phyloP scores from a whole-genome alignment of 768 basidiomycete genomes.

The Nidularia sp. region DNA sequence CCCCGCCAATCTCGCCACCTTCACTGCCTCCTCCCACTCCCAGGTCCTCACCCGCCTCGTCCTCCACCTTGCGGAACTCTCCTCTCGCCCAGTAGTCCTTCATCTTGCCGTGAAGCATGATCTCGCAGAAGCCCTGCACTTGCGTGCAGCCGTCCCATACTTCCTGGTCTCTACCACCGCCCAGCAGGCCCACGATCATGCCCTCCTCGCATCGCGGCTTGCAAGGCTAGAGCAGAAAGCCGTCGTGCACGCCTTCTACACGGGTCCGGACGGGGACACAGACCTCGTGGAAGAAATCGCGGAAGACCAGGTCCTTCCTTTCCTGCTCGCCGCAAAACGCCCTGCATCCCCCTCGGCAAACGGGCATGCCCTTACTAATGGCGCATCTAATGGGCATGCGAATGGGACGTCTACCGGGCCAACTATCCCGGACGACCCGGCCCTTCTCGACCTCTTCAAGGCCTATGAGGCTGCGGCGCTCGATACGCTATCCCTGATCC shows the following conservation, averaged over 20 bases:
- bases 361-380: constrained; percentile 19
- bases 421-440: constrained; percentile 15
- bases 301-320: constrained; percentile 56
- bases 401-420: constrained; percentile 17
- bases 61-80: constrained; percentile 65
- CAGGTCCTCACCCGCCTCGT: constrained; percentile 58
- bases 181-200: constrained; percentile 88
- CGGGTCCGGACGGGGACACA: constrained; percentile 20
- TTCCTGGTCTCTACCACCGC: constrained; percentile 74
- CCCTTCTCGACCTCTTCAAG: constrained; percentile 33
- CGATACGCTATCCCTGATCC: constrained; percentile 58
- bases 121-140: constrained; percentile 70
- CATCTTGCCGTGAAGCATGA: constrained; percentile 66
- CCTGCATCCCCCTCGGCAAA: constrained; percentile 27
- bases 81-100: constrained; percentile 61
- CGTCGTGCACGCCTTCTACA: constrained; percentile 84
- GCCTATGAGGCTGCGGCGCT: constrained; percentile 68
- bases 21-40: constrained; percentile 49
- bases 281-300: constrained; percentile 45
- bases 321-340: constrained; percentile 48
- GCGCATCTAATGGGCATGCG: constrained; percentile 21
- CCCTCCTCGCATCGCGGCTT: constrained; percentile 78
- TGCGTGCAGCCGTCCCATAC: constrained; percentile 77
- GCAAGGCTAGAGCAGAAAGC: constrained; percentile 67
- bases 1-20: constrained; percentile 47